Evolutionary conservation across 2,329 filamentous ascomycete genomes (phyloP), one percentile per base, ranked within the genome.

Genomic region (Metarhizium humberi): DNA sequence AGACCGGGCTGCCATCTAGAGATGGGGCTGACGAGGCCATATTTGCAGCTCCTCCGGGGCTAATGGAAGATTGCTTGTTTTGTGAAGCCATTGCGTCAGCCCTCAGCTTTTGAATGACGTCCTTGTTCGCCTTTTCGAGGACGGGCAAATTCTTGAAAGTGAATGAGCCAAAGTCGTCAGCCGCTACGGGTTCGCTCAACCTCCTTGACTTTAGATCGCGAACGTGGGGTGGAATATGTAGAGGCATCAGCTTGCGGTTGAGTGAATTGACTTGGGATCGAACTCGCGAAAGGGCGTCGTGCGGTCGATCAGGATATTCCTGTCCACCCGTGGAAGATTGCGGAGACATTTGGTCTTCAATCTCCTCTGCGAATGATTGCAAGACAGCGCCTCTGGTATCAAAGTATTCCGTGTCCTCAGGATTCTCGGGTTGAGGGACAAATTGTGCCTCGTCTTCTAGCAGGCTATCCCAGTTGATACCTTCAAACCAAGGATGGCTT

Each of bases 371-470:
- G 69, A 99, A 99, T 3, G 89, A 88, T 64, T 96, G 90, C 61
- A 97, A 78, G 1, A 91, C 95, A 16, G 94, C 94, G 32, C 94
- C 94, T 61, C 94, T 83, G 25, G 90, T 74, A 72, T 99, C 94
- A 63, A 99, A 99, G 67, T 99, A 99, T 66, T 99, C 95, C 0
- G 94, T 99, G 66, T 99, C 92, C 69, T 99, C 94, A 0, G 90
- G 92, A 62, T 99, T 92, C 65, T 96, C 90, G 1, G 88, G 86
- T 45, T 89, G 88, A 0, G 94, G 94, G 11, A 99, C 87, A 67
- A 99, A 99, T 57, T 96, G 90, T 3, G 95, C 91, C 66, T 96
- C 92, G 60, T 97, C 92, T 65, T 97, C 87, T n/a, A 96, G 79
- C 20, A 99, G 73, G 0, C 86, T 90, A 30, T 91, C 87, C 94